phyloP scores from a whole-genome alignment of 139 green algal species.

The Auxenochlorella protothecoides region DNA sequence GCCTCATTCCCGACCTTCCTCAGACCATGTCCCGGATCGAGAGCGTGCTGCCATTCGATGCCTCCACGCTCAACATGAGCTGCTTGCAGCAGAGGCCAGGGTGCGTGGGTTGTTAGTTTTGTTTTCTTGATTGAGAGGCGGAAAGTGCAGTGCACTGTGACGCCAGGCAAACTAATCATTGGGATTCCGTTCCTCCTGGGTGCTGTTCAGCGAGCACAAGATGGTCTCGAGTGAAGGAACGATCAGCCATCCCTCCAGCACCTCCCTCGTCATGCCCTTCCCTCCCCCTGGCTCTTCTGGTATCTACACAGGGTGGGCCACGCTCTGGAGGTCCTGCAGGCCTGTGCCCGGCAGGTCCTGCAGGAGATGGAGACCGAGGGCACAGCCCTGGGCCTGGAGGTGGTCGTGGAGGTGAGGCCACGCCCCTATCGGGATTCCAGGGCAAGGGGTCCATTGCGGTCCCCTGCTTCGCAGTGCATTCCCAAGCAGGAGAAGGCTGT shows the following conservation, averaged over 20 bases:
- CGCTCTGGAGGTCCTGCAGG: slow-evolving; percentile 44
- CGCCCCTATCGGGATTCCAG: background rate
- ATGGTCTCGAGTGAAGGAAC: too few relatives aligned
- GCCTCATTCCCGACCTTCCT: background rate
- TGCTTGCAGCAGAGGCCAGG: slow-evolving; percentile 23
- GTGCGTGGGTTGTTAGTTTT: slow-evolving; percentile 22
- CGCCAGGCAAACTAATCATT: too few relatives aligned
- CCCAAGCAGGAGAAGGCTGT: too few relatives aligned
- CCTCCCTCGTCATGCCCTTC: too few relatives aligned
- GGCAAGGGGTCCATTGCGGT: background rate
- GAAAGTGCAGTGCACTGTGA: too few relatives aligned
- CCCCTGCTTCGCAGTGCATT: too few relatives aligned
- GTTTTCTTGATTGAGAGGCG: too few relatives aligned
- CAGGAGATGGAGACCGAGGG: slow-evolving; percentile 39
- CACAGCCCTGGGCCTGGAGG: slow-evolving; percentile 46
- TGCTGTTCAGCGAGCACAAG: too few relatives aligned
- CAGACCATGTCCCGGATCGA: slow-evolving; percentile 37
- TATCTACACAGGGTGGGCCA: background rate
- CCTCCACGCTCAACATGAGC: slow-evolving; percentile 52
- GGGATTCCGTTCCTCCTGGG: too few relatives aligned
- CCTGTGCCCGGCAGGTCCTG: slow-evolving; percentile 34
- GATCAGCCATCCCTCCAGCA: too few relatives aligned
- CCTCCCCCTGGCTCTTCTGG: too few relatives aligned
- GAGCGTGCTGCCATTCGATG: slow-evolving; percentile 75
- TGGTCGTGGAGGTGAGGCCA: slow-evolving; percentile 31